Conservation (phyloP, 176 grass and related monocot species). For the Bolboschoenus planiculmis region DNA sequence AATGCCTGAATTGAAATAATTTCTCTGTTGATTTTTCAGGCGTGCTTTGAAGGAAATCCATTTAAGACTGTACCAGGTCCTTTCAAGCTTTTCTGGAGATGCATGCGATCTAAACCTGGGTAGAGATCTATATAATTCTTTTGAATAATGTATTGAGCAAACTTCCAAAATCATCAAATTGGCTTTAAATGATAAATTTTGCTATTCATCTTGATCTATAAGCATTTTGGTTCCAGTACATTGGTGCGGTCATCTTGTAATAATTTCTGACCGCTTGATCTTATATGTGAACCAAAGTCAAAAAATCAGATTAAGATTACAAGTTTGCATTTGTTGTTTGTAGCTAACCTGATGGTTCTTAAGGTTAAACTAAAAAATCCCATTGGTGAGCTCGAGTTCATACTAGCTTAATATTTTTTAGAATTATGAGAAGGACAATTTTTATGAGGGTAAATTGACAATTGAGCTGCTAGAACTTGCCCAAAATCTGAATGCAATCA, state of each 20-base stretch:
- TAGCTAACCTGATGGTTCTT: background rate
- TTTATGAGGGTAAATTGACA: background rate
- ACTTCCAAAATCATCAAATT: background rate
- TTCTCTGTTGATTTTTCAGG: constrained; percentile 33
- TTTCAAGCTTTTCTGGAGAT: constrained; percentile 81
- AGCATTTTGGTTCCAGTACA: background rate
- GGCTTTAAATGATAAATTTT: background rate
- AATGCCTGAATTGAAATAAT: background rate
- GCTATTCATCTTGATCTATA: background rate
- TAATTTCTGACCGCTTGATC: background rate
- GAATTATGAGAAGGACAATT: background rate
- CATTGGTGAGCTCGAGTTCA: background rate
- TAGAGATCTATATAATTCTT: constrained; percentile 16
- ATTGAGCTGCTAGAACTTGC: background rate
- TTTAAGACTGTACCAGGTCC: constrained; percentile 92
- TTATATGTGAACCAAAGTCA: background rate
- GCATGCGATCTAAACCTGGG: constrained; percentile 83
- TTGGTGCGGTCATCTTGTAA: background rate
- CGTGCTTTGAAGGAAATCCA: constrained; percentile 92
- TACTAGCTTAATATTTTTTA: background rate
- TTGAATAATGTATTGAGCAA: background rate
- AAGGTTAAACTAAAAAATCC: background rate
- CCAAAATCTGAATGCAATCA: background rate
- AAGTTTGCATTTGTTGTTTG: background rate
- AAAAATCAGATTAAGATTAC: background rate